Percentiles rank a stretch among this genome's conserved stretches.
These are phyloP conservation scores for Kokia cookei DNA, from an alignment of 441 rosid species.

Conservation along the genomic window DNA sequence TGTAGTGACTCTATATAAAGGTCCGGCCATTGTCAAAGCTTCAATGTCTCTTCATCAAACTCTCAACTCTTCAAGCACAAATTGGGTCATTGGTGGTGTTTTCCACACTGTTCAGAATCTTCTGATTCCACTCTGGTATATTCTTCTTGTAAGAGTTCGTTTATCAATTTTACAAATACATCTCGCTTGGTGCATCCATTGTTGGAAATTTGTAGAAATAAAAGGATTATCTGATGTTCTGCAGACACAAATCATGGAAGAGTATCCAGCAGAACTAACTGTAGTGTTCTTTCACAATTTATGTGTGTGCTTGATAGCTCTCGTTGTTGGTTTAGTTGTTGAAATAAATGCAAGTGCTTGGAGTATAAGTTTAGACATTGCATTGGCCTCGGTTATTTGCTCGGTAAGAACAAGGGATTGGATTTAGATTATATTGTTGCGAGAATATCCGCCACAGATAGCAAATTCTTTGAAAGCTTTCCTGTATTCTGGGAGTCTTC, in stretches of 20 bases:
- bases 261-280: slow-evolving; percentile 49
- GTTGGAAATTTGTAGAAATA: background rate
- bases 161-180: too few species aligned
- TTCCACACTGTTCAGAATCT: slow-evolving; percentile 46
- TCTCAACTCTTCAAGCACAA: background rate
- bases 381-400: slow-evolving; percentile 44
- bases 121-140: slow-evolving; percentile 51
- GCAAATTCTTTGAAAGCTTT: background rate
- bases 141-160: slow-evolving; percentile 38
- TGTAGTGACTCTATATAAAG: slow-evolving; percentile 36
- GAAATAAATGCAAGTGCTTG: slow-evolving; percentile 39
- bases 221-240: background rate
- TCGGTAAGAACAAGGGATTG: slow-evolving; percentile 31
- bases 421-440: background rate
- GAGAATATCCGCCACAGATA: too few species aligned
- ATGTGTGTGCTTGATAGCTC: slow-evolving; percentile 36
- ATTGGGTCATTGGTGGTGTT: slow-evolving; percentile 54
- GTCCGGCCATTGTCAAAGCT: slow-evolving; percentile 15
- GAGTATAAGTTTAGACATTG: slow-evolving; percentile 31
- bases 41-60: background rate
- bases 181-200: background rate
- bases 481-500: slow-evolving; percentile 36
- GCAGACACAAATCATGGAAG: slow-evolving; percentile 55
- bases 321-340: slow-evolving; percentile 35
- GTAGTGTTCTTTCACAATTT: slow-evolving; percentile 47